phyloP scores from a whole-genome alignment of 495 filamentous ascomycete species.

The Penicillium arizonense region DNA sequence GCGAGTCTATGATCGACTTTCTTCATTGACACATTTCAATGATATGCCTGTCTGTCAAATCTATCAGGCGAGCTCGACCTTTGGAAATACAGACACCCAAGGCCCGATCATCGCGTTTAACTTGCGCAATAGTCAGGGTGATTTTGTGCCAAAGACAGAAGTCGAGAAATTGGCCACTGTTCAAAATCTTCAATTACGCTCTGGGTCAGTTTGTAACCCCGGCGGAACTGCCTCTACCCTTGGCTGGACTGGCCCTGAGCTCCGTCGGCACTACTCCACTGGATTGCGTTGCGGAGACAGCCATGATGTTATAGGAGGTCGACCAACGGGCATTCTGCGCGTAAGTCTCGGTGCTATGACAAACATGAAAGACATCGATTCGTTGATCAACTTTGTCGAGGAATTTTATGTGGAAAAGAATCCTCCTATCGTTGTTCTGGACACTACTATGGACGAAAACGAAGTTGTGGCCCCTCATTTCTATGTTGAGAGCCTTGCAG shows the following conservation, averaged over 20 bases:
- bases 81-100: conserved; percentile 49
- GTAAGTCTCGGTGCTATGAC: conserved; percentile 89
- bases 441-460: conserved; percentile 16
- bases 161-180: conserved; percentile 80
- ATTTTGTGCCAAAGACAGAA: conserved; percentile 78
- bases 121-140: conserved; percentile 59
- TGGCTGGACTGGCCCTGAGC: conserved; percentile 70
- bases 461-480: conserved; percentile 24
- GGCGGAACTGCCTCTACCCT: conserved; percentile 74
- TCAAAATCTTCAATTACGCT: conserved; percentile 76
- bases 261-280: conserved; percentile 74
- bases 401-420: conserved; percentile 71
- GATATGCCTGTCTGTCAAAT: conserved; percentile 61
- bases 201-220: conserved; percentile 88
- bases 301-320: conserved; percentile 76
- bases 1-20: conserved; percentile 57
- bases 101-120: conserved; percentile 89
- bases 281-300: conserved; percentile 79
- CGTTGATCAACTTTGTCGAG: conserved; percentile 65
- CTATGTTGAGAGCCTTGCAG: conserved; percentile 59
- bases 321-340: conserved; percentile 83
- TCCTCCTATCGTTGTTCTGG: conserved; percentile 20
- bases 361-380: conserved; percentile 69
- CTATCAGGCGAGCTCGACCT: conserved; percentile 51
- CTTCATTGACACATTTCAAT: conserved; percentile 64